Conservation (phyloP, 306 rosid genomes). For the Ceratonia siliqua region DNA sequence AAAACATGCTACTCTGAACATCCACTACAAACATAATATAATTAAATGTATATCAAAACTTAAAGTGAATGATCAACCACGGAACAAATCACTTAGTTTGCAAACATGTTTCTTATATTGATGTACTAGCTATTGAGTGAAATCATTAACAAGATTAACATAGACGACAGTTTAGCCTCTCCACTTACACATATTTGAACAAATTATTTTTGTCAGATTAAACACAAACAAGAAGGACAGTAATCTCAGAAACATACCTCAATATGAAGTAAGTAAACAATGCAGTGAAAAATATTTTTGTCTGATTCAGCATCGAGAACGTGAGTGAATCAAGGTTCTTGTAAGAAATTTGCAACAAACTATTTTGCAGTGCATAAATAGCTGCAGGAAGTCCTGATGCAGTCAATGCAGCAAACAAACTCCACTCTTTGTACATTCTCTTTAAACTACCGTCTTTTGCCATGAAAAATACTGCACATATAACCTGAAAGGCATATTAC, state of each 20-base stretch:
- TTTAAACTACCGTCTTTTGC: conserved; percentile 71
- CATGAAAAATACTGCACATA: conserved; percentile 81
- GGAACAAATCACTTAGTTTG: background rate
- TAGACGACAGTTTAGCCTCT: conserved; percentile 15
- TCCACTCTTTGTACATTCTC: conserved; percentile 73
- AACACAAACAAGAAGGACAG: conserved; percentile 3
- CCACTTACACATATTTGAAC: conserved; percentile 8
- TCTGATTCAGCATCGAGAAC: conserved; percentile 93
- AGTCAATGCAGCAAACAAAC: conserved; percentile 80
- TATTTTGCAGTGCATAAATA: conserved; percentile 91
- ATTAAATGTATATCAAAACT: background rate
- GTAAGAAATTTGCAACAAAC: conserved; percentile 94
- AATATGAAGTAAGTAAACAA: conserved; percentile 74
- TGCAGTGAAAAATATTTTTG: conserved; percentile 91
- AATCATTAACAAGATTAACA: conserved; percentile 23
- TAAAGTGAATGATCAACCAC: background rate
- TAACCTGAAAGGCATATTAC: conserved; percentile 49
- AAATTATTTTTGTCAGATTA: conserved; percentile 8
- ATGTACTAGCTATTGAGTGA: conserved; percentile 25
- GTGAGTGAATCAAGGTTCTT: conserved; percentile 95
- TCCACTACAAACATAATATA: background rate
- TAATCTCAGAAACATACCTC: conserved; percentile 56
- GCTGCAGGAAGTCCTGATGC: conserved; percentile 98
- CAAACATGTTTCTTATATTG: background rate
- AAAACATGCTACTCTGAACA: background rate